Evolutionary conservation across 202 grass and related monocot species (phyloP).

Genomic region (Panicum hallii): DNA sequence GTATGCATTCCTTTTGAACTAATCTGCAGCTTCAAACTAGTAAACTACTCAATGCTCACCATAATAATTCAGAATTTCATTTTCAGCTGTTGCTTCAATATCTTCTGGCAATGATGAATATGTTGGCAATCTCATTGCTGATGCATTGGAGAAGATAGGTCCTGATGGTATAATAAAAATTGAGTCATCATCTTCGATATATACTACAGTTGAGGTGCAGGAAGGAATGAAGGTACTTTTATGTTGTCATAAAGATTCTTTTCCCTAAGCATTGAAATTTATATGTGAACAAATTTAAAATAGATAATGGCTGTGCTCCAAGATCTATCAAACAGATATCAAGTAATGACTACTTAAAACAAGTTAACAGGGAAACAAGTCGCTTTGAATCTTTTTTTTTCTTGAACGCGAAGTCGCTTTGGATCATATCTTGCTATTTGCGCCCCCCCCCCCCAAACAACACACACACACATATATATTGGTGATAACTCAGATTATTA

Average conservation of each 20-base stretch:
- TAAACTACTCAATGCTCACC: not conserved
- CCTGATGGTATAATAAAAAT: conserved; percentile 94
- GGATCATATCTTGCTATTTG: conserved; percentile 13
- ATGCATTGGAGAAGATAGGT: conserved; percentile 91
- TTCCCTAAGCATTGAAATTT: not conserved
- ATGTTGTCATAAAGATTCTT: conserved; percentile 15
- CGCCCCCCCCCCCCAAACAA: too few species aligned
- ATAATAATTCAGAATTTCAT: conserved; percentile 28
- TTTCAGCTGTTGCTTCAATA: conserved; percentile 88
- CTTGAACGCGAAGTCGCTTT: not conserved
- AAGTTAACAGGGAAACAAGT: conserved; percentile 4
- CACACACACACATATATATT: not conserved
- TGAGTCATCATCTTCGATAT: conserved; percentile 91
- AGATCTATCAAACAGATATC: not conserved
- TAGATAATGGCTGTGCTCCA: not conserved
- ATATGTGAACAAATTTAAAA: not conserved
- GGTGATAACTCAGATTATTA: not conserved
- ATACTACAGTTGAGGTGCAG: conserved; percentile 87
- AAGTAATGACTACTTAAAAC: not conserved
- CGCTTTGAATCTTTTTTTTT: not conserved
- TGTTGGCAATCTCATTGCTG: conserved; percentile 87
- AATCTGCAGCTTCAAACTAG: not conserved
- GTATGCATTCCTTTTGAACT: not conserved
- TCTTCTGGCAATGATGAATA: conserved; percentile 94
- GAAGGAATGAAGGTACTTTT: conserved; percentile 97